phyloP scores from a whole-genome alignment of 768 basidiomycete species.

The Macrolepiota fuliginosa region DNA sequence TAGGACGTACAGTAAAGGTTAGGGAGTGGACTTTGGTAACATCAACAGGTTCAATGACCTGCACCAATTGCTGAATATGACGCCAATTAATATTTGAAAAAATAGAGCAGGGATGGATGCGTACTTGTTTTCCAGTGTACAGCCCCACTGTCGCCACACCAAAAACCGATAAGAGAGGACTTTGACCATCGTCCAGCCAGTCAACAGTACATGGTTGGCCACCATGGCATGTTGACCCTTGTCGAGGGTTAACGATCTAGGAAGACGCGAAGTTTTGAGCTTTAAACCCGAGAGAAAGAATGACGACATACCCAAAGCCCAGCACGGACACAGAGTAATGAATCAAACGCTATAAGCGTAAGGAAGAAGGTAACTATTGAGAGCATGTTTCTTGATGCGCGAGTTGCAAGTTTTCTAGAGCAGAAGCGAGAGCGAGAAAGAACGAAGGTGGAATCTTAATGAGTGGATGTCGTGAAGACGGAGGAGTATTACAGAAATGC shows the following conservation, averaged over 20 bases:
- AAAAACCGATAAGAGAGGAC: slow-evolving; percentile 46
- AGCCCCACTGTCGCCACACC: slow-evolving; percentile 55
- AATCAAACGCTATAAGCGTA: slow-evolving; percentile 23
- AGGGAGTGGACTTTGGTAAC: slow-evolving; percentile 46
- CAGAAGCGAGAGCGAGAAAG: neutral
- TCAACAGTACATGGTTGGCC: slow-evolving; percentile 51
- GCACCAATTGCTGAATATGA: slow-evolving; percentile 47
- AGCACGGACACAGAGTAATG: slow-evolving; percentile 28
- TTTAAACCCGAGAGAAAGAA: neutral
- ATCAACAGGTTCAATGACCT: slow-evolving; percentile 54
- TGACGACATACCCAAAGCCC: slow-evolving; percentile 37
- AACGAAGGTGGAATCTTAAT: neutral
- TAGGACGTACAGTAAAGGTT: slow-evolving; percentile 56
- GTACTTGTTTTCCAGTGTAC: slow-evolving; percentile 54
- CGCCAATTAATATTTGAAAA: neutral
- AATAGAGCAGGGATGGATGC: slow-evolving; percentile 17
- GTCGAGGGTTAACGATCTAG: slow-evolving; percentile 48
- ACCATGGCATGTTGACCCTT: slow-evolving; percentile 45
- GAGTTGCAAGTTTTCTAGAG: neutral
- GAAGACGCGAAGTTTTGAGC: slow-evolving; percentile 1
- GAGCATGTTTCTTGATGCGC: neutral
- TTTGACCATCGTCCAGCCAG: slow-evolving; percentile 64
- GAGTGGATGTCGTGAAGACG: neutral
- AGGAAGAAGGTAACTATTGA: slow-evolving; percentile 9
- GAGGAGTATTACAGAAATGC: neutral